These are phyloP conservation scores for Rhynchosporium secalis DNA, from an alignment of 2,329 filamentous ascomycete genomes.

Conservation along the genomic window DNA sequence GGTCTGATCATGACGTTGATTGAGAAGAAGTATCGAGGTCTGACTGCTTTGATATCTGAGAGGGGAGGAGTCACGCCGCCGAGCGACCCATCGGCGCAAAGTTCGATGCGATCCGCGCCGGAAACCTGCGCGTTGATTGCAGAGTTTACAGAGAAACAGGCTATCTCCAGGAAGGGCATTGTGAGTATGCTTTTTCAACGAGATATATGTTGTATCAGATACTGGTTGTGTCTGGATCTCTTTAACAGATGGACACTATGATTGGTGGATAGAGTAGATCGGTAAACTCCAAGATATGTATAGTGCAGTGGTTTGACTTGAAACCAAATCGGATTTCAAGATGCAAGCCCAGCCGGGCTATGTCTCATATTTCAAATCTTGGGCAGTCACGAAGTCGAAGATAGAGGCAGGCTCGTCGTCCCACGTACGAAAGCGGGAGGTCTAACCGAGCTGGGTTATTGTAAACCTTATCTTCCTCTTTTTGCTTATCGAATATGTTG, in stretches of 20 bases:
- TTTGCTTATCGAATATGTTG: conserved; percentile 5
- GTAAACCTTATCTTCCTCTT: not conserved
- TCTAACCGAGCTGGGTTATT: not conserved
- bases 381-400: not conserved
- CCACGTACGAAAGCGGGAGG: conserved; percentile 9
- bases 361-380: too few species aligned
- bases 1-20: conserved; percentile 56
- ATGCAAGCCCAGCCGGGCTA: too few species aligned
- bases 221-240: too few species aligned
- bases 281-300: too few species aligned
- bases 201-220: too few species aligned
- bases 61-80: conserved; percentile 46
- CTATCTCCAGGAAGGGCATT: conserved; percentile 46
- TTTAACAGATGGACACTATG: too few species aligned
- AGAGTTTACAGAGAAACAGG: conserved; percentile 48
- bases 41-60: conserved; percentile 34
- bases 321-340: too few species aligned
- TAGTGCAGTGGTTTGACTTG: too few species aligned
- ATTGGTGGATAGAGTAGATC: too few species aligned
- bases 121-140: conserved; percentile 44
- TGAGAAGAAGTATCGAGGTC: conserved; percentile 40
- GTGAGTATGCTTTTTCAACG: not conserved
- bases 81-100: conserved; percentile 44
- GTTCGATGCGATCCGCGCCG: conserved; percentile 53
- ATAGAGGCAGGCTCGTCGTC: conserved; percentile 6